These are phyloP conservation scores for Closterium sp. DNA, from an alignment of 139 green algal species.

Conservation along the genomic window DNA sequence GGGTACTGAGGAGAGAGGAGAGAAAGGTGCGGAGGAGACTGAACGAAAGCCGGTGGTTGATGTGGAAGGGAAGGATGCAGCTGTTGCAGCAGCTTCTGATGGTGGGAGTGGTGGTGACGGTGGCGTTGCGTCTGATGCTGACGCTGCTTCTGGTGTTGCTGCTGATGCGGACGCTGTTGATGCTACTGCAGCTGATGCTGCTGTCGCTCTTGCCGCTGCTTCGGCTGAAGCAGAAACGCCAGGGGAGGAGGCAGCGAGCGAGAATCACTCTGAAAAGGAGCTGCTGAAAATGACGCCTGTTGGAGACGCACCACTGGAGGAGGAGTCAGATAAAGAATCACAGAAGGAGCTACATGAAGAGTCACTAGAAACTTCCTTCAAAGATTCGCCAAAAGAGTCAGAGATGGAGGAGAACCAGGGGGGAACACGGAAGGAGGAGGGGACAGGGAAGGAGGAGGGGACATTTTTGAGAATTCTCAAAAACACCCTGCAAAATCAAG, in stretches of 20 bases:
- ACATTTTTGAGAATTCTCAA: too few species aligned
- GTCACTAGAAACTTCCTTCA: too few species aligned
- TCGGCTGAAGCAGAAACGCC: background rate
- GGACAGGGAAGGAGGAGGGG: background rate
- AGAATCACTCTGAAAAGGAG: too few species aligned
- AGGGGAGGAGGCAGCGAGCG: background rate
- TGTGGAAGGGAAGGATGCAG: background rate
- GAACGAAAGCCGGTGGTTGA: background rate
- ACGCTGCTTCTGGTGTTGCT: background rate
- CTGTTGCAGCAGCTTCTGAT: background rate
- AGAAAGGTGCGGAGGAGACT: background rate
- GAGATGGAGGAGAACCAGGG: too few species aligned
- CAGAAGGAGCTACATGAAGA: background rate
- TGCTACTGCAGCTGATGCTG: background rate
- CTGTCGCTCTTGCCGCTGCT: background rate
- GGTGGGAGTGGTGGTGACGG: background rate
- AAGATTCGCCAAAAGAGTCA: too few species aligned
- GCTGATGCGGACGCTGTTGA: background rate
- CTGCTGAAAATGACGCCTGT: too few species aligned
- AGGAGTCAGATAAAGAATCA: too few species aligned
- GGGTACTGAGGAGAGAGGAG: background rate
- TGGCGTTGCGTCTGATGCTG: constrained; percentile 1
- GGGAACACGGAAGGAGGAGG: too few species aligned
- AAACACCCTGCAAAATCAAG: too few species aligned
- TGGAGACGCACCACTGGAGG: too few species aligned